Conservation (phyloP, 2,329 filamentous ascomycete genomes). For the Claviceps sp. region DNA sequence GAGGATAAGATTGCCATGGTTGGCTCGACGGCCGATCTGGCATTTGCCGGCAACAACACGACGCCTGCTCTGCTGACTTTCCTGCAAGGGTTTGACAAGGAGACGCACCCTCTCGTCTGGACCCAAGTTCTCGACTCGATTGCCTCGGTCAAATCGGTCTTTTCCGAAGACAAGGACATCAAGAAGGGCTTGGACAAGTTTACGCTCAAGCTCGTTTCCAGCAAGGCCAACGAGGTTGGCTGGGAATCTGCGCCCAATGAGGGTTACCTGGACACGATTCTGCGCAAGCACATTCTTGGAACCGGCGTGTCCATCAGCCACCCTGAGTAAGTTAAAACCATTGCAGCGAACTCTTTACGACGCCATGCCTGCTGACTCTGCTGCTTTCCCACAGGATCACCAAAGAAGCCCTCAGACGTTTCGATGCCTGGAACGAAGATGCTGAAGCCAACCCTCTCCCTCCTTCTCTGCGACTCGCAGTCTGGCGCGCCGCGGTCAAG, state of each 20-base stretch:
- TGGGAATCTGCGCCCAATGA: constrained; percentile 74
- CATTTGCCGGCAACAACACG: constrained; percentile 72
- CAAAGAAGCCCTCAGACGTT: constrained; percentile 63
- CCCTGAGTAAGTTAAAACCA: constrained; percentile 41
- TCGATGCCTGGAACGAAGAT: constrained; percentile 65
- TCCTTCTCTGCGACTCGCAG: constrained; percentile 64
- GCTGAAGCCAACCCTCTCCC: constrained; percentile 57
- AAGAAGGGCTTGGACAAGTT: constrained; percentile 66
- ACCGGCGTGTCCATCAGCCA: constrained; percentile 68
- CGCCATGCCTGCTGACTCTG: neutral
- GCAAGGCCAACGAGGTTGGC: constrained; percentile 65
- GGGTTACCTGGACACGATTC: constrained; percentile 67
- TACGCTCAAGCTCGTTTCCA: constrained; percentile 60
- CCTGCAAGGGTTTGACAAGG: constrained; percentile 67
- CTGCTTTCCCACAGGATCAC: constrained; percentile 37
- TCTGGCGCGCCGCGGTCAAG: constrained; percentile 69
- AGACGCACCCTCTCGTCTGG: constrained; percentile 83
- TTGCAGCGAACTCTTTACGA: too few species aligned
- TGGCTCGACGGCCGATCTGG: constrained; percentile 78
- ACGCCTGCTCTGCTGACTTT: constrained; percentile 74
- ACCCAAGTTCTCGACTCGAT: constrained; percentile 70
- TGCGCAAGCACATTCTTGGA: constrained; percentile 69
- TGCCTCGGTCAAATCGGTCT: constrained; percentile 68
- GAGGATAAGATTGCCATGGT: constrained; percentile 90
- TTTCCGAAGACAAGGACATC: constrained; percentile 61